phyloP scores from a whole-genome alignment of 169 alveolate genomes.

The Cryptosporidium sp. region DNA sequence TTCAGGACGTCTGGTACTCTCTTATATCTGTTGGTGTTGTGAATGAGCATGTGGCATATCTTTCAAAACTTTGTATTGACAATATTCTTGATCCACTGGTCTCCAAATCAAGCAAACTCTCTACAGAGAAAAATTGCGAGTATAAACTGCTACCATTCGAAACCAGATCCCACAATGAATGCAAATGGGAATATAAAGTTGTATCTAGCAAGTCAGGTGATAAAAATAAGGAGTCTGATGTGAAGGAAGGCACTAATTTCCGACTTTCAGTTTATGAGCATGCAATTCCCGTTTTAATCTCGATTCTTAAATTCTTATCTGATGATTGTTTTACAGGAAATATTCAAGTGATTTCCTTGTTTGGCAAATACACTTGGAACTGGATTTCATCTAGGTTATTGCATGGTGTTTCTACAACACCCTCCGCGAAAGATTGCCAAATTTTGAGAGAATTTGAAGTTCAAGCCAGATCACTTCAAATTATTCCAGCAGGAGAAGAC shows the following conservation, averaged over 20 bases:
- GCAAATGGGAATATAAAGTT: conserved; percentile 63
- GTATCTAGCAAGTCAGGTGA: conserved; percentile 4
- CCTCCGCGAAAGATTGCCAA: conserved; percentile 43
- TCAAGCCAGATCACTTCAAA: conserved; percentile 65
- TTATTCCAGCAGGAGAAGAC: conserved; percentile 52
- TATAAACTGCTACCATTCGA: conserved; percentile 26
- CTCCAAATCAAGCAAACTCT: conserved; percentile 23
- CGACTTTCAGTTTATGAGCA: conserved; percentile 48
- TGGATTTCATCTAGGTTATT: conserved; percentile 47
- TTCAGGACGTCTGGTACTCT: conserved; percentile 70
- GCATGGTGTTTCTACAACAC: conserved; percentile 32
- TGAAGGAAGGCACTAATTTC: not conserved
- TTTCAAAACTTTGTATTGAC: conserved; percentile 58
- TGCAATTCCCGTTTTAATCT: conserved; percentile 25
- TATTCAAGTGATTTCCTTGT: conserved; percentile 45
- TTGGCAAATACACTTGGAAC: conserved; percentile 49
- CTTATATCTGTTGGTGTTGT: conserved; percentile 57
- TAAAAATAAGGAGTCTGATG: not conserved
- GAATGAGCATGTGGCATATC: conserved; percentile 52
- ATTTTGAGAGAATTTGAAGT: conserved; percentile 63
- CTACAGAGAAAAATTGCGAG: conserved; percentile 13
- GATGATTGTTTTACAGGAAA: conserved; percentile 56
- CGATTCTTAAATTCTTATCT: conserved; percentile 22
- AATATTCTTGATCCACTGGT: conserved; percentile 46
- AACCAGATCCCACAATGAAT: conserved; percentile 29